Conservation (phyloP, 768 basidiomycete genomes). For the Lactarius quietus region DNA sequence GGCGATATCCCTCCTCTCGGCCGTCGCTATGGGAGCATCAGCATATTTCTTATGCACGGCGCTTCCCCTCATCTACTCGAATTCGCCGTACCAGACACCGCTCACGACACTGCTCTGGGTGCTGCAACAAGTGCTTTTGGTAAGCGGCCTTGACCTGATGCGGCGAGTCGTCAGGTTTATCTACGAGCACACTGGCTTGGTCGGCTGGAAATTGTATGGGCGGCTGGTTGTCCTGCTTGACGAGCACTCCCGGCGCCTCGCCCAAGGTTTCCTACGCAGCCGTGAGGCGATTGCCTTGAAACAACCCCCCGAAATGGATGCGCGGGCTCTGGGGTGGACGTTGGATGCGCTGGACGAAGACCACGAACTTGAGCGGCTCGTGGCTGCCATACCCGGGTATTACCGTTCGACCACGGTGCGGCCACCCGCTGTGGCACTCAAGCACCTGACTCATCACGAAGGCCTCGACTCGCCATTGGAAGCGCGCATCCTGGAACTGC, state of each 20-base stretch:
- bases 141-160: constrained; percentile 5
- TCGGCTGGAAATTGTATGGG: constrained; percentile 13
- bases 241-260: constrained; percentile 10
- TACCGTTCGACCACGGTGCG: constrained; percentile 11
- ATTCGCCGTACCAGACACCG: constrained; percentile 25
- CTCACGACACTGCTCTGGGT: constrained; percentile 18
- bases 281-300: constrained; percentile 7
- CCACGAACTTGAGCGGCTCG: constrained; percentile 16
- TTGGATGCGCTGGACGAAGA: constrained; percentile 18
- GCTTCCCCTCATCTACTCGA: constrained; percentile 16
- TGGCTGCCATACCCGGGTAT: constrained; percentile 19
- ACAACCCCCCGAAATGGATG: constrained; percentile 15
- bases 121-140: neutral
- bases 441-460: constrained; percentile 10
- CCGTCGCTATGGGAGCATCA: constrained; percentile 12
- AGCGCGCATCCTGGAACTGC: constrained; percentile 19
- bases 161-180: constrained; percentile 11
- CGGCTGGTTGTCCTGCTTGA: neutral
- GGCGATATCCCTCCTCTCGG: constrained; percentile 14
- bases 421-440: neutral
- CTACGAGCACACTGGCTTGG: constrained; percentile 8
- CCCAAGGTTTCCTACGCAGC: constrained; percentile 13
- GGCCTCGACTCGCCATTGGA: constrained; percentile 15
- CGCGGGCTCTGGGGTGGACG: constrained; percentile 14
- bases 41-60: constrained; percentile 18